Conservation (phyloP, 768 basidiomycete genomes). For the Tulasnella calospora region DNA sequence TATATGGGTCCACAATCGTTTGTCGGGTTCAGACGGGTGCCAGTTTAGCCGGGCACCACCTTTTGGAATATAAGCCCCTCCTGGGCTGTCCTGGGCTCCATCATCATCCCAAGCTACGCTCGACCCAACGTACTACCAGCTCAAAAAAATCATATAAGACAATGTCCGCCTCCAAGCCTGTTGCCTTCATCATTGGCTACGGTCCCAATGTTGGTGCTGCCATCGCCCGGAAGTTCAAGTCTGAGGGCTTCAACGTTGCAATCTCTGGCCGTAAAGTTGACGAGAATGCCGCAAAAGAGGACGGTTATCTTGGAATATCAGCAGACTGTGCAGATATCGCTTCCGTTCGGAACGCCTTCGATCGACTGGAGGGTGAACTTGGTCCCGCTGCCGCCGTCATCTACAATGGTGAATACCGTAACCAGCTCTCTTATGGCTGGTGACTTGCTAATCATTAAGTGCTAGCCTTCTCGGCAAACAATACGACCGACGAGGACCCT, state of each 20-base stretch:
- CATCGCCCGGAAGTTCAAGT: not conserved
- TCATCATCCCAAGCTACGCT: not conserved
- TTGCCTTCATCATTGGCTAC: slow-evolving; percentile 16
- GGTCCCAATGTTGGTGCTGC: slow-evolving; percentile 15
- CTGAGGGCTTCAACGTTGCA: not conserved
- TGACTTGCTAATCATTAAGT: too few relatives aligned
- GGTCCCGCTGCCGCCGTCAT: not conserved
- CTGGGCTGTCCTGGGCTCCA: not conserved
- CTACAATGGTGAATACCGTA: not conserved
- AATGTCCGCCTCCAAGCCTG: not conserved
- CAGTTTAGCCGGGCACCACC: not conserved
- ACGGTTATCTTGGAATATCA: not conserved
- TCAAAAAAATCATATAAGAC: not conserved
- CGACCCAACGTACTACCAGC: not conserved
- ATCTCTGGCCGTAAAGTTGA: not conserved
- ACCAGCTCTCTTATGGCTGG: not conserved
- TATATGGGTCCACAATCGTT: not conserved
- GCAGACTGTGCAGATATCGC: not conserved
- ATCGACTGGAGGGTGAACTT: not conserved
- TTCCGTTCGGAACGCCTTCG: not conserved
- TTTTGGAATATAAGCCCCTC: not conserved
- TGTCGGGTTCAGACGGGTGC: not conserved
- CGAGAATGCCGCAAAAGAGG: not conserved
- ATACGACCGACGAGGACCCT: not conserved
- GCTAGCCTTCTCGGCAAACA: not conserved